Evolutionary conservation across 2,329 filamentous ascomycete genomes (phyloP), one percentile per base, ranked within the genome.

Genomic region (Fusarium sp.): DNA sequence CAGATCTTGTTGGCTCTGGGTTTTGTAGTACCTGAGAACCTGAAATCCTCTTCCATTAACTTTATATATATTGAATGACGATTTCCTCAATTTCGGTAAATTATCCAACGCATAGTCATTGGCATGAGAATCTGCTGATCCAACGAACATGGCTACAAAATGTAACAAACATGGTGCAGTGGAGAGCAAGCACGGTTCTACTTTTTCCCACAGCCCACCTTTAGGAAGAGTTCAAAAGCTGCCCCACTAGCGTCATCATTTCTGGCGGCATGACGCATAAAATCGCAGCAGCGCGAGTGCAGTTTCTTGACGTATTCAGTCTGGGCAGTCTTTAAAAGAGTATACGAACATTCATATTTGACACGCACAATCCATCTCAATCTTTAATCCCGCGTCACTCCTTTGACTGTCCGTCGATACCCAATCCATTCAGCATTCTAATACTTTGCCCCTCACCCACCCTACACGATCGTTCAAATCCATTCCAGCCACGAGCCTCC

Each of bases 171-270:
- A 38, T n/a, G 34, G 34, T n/a, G 34, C 18, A 38, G 47, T 51
- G 47, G 47, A 41, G 24, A 20, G 22, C n/a, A 53, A 20, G 18
- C 12, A 53, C n/a, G 49, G 49, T 53, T 53, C 24, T 53, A 41
- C 24, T 43, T 53, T 53, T 43, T 53, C 24, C 49, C 34, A 53
- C 49, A 43, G 18, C 49, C 49, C 49, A 52, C 48, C 30, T 67
- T 63, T 43, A 43, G 32, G 51, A 52, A 15, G 34, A 52, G 47
- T 27, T 34, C 64, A 55, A 38, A 41, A 40, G n/a, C 38, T 43
- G 24, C 72, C 70, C 72, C 72, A 52, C 72, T 62, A 69, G 67
- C 71, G 72, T 74, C 71, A 74, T 74, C 67, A 61, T 34, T 43
- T 45, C 46, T 45, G 48, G 44, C 70, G 71, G 65, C 58, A 66